A percentile compares a stretch with the other conserved stretches of the same genome.
These are phyloP conservation scores for Phytophthora constricta DNA, from an alignment of 352 stramenopile species.

Conservation along the genomic window DNA sequence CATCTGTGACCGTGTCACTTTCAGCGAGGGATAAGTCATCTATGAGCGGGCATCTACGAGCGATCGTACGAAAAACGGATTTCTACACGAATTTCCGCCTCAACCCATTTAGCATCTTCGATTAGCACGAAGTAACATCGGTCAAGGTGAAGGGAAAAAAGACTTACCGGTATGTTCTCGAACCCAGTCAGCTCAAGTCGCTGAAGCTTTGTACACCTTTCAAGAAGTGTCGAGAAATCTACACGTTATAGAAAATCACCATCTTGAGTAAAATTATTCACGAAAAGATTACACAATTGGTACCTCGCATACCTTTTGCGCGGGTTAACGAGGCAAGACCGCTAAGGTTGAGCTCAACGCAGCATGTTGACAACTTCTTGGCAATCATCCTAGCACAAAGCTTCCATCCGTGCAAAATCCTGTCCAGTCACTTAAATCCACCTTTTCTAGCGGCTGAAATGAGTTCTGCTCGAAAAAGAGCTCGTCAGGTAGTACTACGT, in stretches of 20 bases:
- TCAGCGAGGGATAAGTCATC: conserved; percentile 46
- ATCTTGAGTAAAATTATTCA: no score
- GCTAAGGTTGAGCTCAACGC: conserved; percentile 52
- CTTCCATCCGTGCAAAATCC: conserved; percentile 41
- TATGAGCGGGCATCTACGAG: conserved; percentile 32
- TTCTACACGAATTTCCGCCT: conserved; percentile 50
- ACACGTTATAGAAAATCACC: not conserved
- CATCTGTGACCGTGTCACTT: conserved; percentile 62
- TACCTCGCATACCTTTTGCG: conserved; percentile 37
- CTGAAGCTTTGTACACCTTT: conserved; percentile 46
- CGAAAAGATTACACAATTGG: not conserved
- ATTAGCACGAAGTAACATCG: conserved; percentile 3
- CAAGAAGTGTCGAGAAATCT: conserved; percentile 50
- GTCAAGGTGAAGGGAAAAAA: not conserved
- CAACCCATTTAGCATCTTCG: conserved; percentile 4
- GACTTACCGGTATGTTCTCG: conserved; percentile 45
- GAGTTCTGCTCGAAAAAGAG: conserved; percentile 72
- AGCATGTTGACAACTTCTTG: conserved; percentile 48
- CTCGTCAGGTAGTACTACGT: conserved; percentile 44
- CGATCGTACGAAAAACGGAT: conserved; percentile 45
- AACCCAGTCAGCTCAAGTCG: conserved; percentile 48
- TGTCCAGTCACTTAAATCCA: conserved; percentile 67
- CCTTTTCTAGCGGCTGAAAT: conserved; percentile 34
- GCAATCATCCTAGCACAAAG: conserved; percentile 47
- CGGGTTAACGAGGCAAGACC: conserved; percentile 37